phyloP scores from a whole-genome alignment of 306 rosid species.

The Sechiopsis laciniata region DNA sequence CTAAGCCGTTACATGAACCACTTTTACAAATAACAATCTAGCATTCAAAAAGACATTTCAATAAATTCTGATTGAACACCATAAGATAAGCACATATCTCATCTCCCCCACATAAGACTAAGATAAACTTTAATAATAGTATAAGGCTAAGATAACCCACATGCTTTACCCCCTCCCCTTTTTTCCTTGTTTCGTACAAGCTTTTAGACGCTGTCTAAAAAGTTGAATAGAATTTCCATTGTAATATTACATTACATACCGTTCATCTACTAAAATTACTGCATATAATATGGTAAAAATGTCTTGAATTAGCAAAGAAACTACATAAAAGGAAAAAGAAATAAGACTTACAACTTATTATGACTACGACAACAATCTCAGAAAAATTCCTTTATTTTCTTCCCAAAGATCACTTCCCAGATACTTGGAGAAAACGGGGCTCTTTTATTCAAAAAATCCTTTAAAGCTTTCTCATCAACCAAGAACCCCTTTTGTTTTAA shows the following conservation, averaged over 20 bases:
- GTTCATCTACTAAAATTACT: slow-evolving; percentile 2
- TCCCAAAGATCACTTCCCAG: slow-evolving; percentile 76
- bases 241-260: neutral
- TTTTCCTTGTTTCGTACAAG: slow-evolving; percentile 1
- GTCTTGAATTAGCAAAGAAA: neutral
- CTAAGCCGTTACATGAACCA: neutral
- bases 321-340: slow-evolving; percentile 3
- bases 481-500: slow-evolving; percentile 62
- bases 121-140: neutral
- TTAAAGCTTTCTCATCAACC: slow-evolving; percentile 61
- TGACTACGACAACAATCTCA: slow-evolving; percentile 26
- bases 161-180: neutral
- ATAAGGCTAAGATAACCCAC: neutral
- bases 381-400: slow-evolving; percentile 45
- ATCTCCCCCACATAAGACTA: no score
- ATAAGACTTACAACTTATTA: slow-evolving; percentile 19
- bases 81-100: no score
- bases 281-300: neutral
- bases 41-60: no score
- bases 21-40: neutral
- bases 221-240: neutral
- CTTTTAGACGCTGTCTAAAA: neutral
- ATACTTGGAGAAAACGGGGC: slow-evolving; percentile 45
- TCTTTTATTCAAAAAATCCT: slow-evolving; percentile 63
- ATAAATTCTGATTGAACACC: neutral